A percentile compares a stretch with the other conserved stretches of the same genome.
Conservation (phyloP, 2,329 filamentous ascomycete species). For the Colletotrichum truncatum region DNA sequence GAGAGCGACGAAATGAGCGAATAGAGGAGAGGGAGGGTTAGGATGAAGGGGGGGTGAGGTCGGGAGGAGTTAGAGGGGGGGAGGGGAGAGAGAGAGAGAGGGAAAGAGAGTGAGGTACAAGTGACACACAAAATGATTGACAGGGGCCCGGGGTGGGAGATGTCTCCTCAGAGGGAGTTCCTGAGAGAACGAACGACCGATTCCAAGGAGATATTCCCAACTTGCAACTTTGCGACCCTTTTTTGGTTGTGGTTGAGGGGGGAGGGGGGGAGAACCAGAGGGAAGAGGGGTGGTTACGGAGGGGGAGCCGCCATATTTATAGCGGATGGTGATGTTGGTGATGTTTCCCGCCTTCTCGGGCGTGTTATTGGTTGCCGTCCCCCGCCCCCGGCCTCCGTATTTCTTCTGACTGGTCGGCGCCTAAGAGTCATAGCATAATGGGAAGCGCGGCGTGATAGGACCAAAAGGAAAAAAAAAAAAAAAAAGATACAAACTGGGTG, state of each 20-base stretch:
- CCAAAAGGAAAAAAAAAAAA: not conserved
- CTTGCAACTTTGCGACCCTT: slow-evolving; percentile 67
- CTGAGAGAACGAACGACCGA: slow-evolving; percentile 54
- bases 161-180: slow-evolving; percentile 45
- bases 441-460: slow-evolving; percentile 20
- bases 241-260: slow-evolving; percentile 59
- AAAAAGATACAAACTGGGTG: not conserved
- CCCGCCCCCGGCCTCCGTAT: slow-evolving; percentile 9
- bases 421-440: not conserved
- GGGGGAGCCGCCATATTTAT: slow-evolving; percentile 43
- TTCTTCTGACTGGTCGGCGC: slow-evolving; percentile 3
- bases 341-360: slow-evolving; percentile 12
- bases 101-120: slow-evolving; percentile 38
- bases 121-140: slow-evolving; percentile 57
- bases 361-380: slow-evolving; percentile 30
- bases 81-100: slow-evolving; percentile 41
- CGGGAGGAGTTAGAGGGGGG: slow-evolving; percentile 45
- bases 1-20: slow-evolving; percentile 65
- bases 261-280: slow-evolving; percentile 54
- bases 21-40: slow-evolving; percentile 35
- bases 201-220: slow-evolving; percentile 58
- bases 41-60: slow-evolving; percentile 39
- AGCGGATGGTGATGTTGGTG: slow-evolving; percentile 35
- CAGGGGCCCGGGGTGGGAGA: slow-evolving; percentile 64
- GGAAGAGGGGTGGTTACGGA: slow-evolving; percentile 33